Conservation (phyloP, 176 grass and related monocot species). For the Oryza rufipogon region DNA sequence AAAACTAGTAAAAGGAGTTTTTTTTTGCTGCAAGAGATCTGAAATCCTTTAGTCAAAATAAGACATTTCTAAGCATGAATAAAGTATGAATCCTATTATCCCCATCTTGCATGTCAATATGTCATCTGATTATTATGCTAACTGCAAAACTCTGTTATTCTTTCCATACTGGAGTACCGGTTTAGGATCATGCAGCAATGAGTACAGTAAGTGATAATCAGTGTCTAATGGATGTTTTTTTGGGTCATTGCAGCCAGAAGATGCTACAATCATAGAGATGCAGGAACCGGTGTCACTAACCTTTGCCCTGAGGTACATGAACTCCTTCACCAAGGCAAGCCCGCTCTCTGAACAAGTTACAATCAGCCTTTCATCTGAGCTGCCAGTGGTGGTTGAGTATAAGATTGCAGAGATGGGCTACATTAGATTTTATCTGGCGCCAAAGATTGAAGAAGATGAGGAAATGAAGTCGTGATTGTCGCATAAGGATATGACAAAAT, state of each 20-base stretch:
- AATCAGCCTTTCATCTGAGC: slow-evolving; percentile 82
- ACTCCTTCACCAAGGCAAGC: slow-evolving; percentile 94
- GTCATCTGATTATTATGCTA: not conserved
- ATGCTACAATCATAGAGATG: slow-evolving; percentile 88
- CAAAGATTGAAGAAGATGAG: slow-evolving; percentile 93
- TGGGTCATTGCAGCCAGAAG: slow-evolving; percentile 56
- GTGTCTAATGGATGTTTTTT: not conserved
- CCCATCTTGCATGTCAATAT: not conserved
- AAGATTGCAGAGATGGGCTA: slow-evolving; percentile 95
- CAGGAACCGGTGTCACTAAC: slow-evolving; percentile 87
- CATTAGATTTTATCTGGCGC: slow-evolving; percentile 81
- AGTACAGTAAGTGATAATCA: not conserved
- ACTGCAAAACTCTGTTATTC: not conserved
- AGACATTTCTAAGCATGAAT: not conserved
- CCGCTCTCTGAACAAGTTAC: slow-evolving; percentile 72
- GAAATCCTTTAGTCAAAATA: too few species aligned
- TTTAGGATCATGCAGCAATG: not conserved
- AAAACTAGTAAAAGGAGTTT: too few species aligned
- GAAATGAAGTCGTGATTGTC: slow-evolving; percentile 69
- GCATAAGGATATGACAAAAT: not conserved
- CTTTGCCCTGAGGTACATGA: slow-evolving; percentile 93
- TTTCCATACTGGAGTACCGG: not conserved
- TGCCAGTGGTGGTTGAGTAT: slow-evolving; percentile 92
- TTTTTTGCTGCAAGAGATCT: not conserved
- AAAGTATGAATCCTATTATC: not conserved